Percentiles rank a stretch among this genome's conserved stretches.
Conservation (phyloP, 2,329 filamentous ascomycete genomes). For the Phialophora expanda region DNA sequence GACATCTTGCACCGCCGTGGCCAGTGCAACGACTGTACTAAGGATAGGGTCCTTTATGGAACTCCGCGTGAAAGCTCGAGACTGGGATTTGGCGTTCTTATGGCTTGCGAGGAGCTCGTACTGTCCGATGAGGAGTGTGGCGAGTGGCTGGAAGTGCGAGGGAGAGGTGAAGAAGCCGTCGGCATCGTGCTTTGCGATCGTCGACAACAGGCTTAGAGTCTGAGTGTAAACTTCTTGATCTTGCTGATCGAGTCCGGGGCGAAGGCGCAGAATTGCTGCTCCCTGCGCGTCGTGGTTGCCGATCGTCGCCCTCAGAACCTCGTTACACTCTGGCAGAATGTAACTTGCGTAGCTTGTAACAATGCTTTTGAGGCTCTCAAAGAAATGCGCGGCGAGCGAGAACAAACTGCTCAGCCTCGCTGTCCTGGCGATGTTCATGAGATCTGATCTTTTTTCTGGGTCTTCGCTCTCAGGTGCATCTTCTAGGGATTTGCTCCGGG, state of each 20-base stretch:
- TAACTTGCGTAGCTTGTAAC: constrained; percentile 92
- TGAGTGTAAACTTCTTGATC: constrained; percentile 34
- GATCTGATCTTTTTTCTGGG: neutral
- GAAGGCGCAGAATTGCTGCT: neutral
- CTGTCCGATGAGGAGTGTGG: constrained; percentile 71
- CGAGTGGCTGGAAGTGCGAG: constrained; percentile 77
- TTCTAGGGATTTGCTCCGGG: constrained; percentile 49
- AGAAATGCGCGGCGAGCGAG: constrained; percentile 34
- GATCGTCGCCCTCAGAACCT: constrained; percentile 57
- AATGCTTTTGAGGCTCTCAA: constrained; percentile 64
- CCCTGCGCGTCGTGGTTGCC: neutral
- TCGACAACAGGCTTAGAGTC: constrained; percentile 17
- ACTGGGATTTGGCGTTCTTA: constrained; percentile 41
- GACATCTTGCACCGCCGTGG: constrained; percentile 67
- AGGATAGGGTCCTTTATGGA: constrained; percentile 41
- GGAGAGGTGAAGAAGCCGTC: constrained; percentile 58
- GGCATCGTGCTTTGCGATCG: constrained; percentile 35
- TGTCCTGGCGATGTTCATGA: constrained; percentile 54
- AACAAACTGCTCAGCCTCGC: constrained; percentile 65
- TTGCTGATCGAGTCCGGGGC: constrained; percentile 43
- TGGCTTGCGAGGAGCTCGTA: constrained; percentile 53
- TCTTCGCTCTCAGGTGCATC: constrained; percentile 14
- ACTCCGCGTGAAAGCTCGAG: neutral
- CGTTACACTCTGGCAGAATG: constrained; percentile 74
- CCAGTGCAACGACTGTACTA: constrained; percentile 49